Conservation (phyloP, 129 eudicot genomes). For the Kitagawia praeruptora region DNA sequence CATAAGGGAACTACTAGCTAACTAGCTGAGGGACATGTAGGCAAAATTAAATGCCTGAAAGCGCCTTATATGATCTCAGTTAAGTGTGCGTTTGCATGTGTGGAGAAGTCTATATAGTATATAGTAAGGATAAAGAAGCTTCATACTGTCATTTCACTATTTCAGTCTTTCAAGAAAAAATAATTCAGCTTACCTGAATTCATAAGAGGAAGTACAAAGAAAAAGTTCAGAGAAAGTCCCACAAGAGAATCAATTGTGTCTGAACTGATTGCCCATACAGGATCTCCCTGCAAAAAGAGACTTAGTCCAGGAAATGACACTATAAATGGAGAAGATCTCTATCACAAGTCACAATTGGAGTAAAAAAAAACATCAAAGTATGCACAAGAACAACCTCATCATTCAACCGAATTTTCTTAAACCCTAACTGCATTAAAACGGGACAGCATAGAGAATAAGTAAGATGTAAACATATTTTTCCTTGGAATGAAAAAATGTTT, state of each 20-base stretch:
- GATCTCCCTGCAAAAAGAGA: slow-evolving; percentile 73
- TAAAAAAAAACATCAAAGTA: background rate
- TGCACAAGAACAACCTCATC: background rate
- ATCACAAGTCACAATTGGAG: background rate
- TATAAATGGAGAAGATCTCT: background rate
- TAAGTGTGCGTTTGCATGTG: background rate
- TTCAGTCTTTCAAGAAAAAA: background rate
- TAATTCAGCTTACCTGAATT: slow-evolving; percentile 51
- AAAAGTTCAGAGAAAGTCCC: slow-evolving; percentile 89
- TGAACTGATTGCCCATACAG: slow-evolving; percentile 94
- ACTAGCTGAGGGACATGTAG: background rate
- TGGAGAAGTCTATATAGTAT: background rate
- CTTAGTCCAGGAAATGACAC: background rate
- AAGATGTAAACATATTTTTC: background rate
- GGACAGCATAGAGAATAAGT: background rate
- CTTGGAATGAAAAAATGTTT: background rate
- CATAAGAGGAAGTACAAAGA: slow-evolving; percentile 67
- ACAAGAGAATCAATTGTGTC: slow-evolving; percentile 68
- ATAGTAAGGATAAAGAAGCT: background rate
- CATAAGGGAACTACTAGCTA: background rate
- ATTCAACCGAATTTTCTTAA: background rate
- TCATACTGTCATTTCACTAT: background rate
- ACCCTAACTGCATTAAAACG: background rate
- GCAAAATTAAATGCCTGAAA: background rate
- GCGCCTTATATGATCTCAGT: background rate